Percentiles rank a stretch among this genome's conserved stretches.
Evolutionary conservation across 257 asterid species (phyloP).

Genomic region (Salvia hispanica): DNA sequence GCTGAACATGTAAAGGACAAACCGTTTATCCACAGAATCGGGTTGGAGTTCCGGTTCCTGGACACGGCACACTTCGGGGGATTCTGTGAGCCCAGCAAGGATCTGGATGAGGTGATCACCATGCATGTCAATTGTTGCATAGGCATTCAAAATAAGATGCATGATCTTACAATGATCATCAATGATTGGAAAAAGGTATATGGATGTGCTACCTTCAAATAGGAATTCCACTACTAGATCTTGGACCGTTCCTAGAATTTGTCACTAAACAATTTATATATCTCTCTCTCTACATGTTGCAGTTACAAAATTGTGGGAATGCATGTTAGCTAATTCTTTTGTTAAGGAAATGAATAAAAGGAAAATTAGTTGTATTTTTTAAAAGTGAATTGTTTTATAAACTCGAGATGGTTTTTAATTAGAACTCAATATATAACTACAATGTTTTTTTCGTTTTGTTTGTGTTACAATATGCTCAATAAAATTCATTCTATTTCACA

Average conservation of each 20-base stretch:
- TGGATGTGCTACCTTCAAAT: conserved; percentile 26
- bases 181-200: conserved; percentile 55
- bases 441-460: too few relatives aligned
- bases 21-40: conserved; percentile 41
- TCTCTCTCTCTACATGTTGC: too few relatives aligned
- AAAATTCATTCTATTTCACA: too few relatives aligned
- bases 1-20: conserved; percentile 41
- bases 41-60: conserved; percentile 47
- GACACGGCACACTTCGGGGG: conserved; percentile 58
- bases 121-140: conserved; percentile 76
- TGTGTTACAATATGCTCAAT: too few relatives aligned
- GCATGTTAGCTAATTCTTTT: too few relatives aligned
- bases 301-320: too few relatives aligned
- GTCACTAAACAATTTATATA: conserved; percentile 31
- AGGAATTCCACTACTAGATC: conserved; percentile 33
- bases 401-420: too few relatives aligned
- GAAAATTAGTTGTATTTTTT: too few relatives aligned
- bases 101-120: conserved; percentile 49
- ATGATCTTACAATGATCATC: conserved; percentile 50
- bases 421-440: too few relatives aligned
- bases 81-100: conserved; percentile 56
- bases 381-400: too few relatives aligned
- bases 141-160: conserved; percentile 58
- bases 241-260: conserved; percentile 48
- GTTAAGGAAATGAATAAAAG: too few relatives aligned